These are phyloP conservation scores for Anacardium occidentale DNA, from an alignment of 345 rosid species.

Conservation along the genomic window DNA sequence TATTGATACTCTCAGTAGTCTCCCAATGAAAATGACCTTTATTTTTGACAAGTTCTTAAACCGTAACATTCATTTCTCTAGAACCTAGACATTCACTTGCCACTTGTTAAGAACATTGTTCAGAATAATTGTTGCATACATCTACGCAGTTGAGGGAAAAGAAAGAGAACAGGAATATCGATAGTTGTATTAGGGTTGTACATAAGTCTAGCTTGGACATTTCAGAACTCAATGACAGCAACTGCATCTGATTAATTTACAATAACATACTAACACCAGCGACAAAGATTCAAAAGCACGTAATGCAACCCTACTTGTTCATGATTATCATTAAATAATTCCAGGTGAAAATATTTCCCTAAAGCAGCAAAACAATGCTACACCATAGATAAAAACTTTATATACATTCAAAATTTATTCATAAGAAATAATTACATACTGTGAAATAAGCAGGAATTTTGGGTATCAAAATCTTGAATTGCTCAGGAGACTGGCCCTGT, in stretches of 20 bases:
- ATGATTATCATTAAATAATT: neutral
- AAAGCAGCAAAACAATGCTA: neutral
- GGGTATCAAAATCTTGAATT: slow-evolving; percentile 81
- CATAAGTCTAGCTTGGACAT: neutral
- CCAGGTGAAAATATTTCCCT: neutral
- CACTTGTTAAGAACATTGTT: neutral
- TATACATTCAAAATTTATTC: neutral
- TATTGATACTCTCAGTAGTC: neutral
- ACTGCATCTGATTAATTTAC: neutral
- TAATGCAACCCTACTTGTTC: neutral
- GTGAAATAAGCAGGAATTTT: slow-evolving; percentile 96
- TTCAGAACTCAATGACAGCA: too few relatives aligned
- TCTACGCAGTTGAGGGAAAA: neutral
- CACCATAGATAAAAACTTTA: neutral
- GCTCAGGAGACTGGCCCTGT: slow-evolving; percentile 77
- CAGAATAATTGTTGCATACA: neutral
- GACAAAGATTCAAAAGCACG: neutral
- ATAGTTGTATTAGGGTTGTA: neutral
- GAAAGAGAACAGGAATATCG: neutral
- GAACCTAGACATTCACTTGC: neutral
- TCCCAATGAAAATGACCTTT: neutral
- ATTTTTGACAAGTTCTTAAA: neutral
- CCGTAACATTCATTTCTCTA: neutral
- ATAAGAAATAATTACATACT: slow-evolving; percentile 41
- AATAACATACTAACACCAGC: neutral